Evolutionary conservation across 23 red algal species (phyloP).

Genomic region (Pyropia yezoensis): DNA sequence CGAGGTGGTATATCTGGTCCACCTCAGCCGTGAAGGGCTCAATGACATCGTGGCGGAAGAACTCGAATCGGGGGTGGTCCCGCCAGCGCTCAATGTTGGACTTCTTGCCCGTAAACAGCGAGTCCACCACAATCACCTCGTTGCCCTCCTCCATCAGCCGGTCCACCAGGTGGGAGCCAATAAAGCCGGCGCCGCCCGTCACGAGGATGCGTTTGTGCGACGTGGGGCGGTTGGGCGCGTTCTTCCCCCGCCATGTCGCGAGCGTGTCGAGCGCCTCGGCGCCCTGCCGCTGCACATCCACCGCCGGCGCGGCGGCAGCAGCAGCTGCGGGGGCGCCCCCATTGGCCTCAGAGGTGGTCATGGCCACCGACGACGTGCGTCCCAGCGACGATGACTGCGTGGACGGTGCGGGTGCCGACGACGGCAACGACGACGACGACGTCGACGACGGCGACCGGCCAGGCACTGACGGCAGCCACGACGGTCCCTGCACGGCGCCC

Average conservation of each 20-base stretch:
- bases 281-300: slow-evolving; percentile 69
- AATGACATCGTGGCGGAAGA: slow-evolving; percentile 96
- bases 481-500: no score
- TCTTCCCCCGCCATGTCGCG: slow-evolving; percentile 52
- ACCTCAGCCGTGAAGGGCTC: slow-evolving; percentile 84
- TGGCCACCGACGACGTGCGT: no score
- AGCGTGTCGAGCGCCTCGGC: slow-evolving; percentile 64
- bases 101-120: slow-evolving; percentile 95
- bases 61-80: slow-evolving; percentile 83
- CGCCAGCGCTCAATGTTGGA: slow-evolving; percentile 69
- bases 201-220: slow-evolving; percentile 82
- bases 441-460: no score
- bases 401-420: no score
- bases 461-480: no score
- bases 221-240: slow-evolving; percentile 90
- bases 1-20: slow-evolving; percentile 97
- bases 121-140: slow-evolving; percentile 97
- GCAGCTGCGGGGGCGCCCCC: no score
- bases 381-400: no score
- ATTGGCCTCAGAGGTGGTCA: no score
- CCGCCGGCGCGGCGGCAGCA: neutral
- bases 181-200: slow-evolving; percentile 98
- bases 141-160: slow-evolving; percentile 92
- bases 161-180: slow-evolving; percentile 96
- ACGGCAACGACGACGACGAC: no score